phyloP scores from a whole-genome alignment of 2,329 filamentous ascomycete species.

The Pseudogymnoascus sp. region DNA sequence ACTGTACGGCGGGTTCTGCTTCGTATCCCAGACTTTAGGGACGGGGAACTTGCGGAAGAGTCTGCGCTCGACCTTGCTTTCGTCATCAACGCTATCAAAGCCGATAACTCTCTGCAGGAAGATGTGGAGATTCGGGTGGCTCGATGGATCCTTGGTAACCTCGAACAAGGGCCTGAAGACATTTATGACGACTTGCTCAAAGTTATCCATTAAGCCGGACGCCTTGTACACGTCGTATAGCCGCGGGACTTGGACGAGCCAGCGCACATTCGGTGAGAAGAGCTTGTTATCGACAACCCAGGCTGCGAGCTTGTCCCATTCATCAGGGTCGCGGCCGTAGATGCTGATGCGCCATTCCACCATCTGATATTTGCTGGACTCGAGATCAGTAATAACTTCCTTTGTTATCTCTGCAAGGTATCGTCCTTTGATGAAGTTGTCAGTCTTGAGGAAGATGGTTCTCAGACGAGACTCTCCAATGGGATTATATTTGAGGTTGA shows the following conservation, averaged over 20 bases:
- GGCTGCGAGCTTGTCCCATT: conserved; percentile 95
- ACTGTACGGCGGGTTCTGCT: conserved; percentile 94
- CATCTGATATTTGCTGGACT: conserved; percentile 99
- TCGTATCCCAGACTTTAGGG: conserved; percentile 79
- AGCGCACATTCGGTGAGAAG: conserved; percentile 94
- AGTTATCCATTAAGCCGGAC: conserved; percentile 77
- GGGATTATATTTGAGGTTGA: conserved; percentile 98
- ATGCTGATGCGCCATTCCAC: conserved; percentile 98
- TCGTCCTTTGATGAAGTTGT: conserved; percentile 92
- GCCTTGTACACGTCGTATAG: conserved; percentile 95
- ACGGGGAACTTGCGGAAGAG: conserved; percentile 95
- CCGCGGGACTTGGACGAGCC: conserved; percentile 91
- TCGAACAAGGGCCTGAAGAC: conserved; percentile 92
- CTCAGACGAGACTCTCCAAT: conserved; percentile 89
- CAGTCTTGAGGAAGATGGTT: conserved; percentile 98
- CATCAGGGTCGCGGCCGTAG: conserved; percentile 83
- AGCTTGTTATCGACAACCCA: conserved; percentile 99
- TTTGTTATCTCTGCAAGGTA: conserved; percentile 97
- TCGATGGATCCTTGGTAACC: conserved; percentile 78
- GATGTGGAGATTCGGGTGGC: conserved; percentile 86
- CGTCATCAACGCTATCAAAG: conserved; percentile 95
- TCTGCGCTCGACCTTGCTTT: conserved; percentile 90
- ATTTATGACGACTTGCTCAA: conserved; percentile 84
- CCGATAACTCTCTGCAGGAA: conserved; percentile 94
- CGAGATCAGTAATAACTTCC: conserved; percentile 92